These are phyloP conservation scores for Elongisporangium undulatum DNA, from an alignment of 352 stramenopile species.

Conservation along the genomic window DNA sequence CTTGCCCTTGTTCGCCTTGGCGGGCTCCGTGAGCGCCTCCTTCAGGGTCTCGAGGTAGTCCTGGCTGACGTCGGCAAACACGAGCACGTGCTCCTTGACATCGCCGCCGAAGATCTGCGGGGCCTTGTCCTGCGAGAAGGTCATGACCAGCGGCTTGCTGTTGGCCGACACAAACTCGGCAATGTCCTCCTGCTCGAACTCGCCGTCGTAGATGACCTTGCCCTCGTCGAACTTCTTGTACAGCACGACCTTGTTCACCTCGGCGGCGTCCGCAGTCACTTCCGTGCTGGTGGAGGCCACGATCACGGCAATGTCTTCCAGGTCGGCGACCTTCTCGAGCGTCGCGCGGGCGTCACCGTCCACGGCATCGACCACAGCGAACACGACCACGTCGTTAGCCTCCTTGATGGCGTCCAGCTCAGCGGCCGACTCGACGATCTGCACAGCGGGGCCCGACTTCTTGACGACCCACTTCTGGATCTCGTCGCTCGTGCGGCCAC, in stretches of 20 bases:
- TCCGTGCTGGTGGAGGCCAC: constrained; percentile 69
- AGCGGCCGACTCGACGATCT: constrained; percentile 65
- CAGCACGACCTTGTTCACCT: constrained; percentile 66
- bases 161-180: constrained; percentile 72
- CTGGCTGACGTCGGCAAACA: constrained; percentile 75
- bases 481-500: constrained; percentile 77
- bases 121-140: constrained; percentile 88
- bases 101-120: constrained; percentile 89
- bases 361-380: constrained; percentile 76
- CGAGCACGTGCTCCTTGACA: constrained; percentile 84
- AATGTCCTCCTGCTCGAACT: constrained; percentile 62
- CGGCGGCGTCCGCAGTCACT: constrained; percentile 45
- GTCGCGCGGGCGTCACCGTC: constrained; percentile 64
- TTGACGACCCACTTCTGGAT: constrained; percentile 91
- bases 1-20: constrained; percentile 84
- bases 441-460: constrained; percentile 88
- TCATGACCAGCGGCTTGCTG: constrained; percentile 87
- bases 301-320: constrained; percentile 74
- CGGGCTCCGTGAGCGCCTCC: constrained; percentile 50
- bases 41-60: constrained; percentile 62
- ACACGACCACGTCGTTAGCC: constrained; percentile 83
- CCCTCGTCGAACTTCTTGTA: constrained; percentile 88
- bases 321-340: constrained; percentile 71
- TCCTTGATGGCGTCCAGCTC: constrained; percentile 79
- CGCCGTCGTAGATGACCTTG: constrained; percentile 73